Base-by-base conservation (phyloP, 169 alveolate species). In the Hammondia hammondi region DNA sequence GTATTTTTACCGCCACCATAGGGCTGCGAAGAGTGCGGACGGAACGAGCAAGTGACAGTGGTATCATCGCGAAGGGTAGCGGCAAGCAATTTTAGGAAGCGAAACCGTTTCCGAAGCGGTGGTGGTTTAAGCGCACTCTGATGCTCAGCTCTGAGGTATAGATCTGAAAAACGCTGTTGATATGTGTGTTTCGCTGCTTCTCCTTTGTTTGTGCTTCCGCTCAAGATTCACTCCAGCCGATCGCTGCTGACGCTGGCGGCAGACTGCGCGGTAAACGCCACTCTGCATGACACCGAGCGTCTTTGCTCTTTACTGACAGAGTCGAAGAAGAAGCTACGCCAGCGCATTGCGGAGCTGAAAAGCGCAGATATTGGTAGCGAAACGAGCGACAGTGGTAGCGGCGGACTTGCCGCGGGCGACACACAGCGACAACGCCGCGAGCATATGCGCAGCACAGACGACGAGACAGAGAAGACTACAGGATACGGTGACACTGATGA, bases 241-340 rank as follows among this genome's bases (percentile, higher is more conserved):
- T 82, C 90, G 32, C 90, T 82, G 37, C 70, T 82, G 43, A 45
- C 90, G 12, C 35, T 82, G 70, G 90, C 90, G 70, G 90, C 70
- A 9, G 90, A 82, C 70, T 82, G 70, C 37, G 90, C 57, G 5
- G 90, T 82, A 10, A 82, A 45, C 70, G 4, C 32, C 5, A 82
- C 90, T 10, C 70, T 82, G 72, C 70, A 82, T n/a, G 90, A 82
- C 70, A 45, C 43, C 5, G 48, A 19, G 45, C 87, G 87, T 37
- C 87, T 77, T 24, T 39, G 7, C 48, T 77, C 87, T 24, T 46
- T 77, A 14, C 87, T 77, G 56, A 37, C 87, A 21, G 87, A 77
- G 32, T 77, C 87, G 45, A 7, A 32, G 12, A 77, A 7, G 48
- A 77, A 77, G 27, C 46, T 77, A 0, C 56, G 48, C 4, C 43